A percentile compares a stretch with the other conserved stretches of the same genome.
Conservation (phyloP, 2,329 filamentous ascomycete genomes). For the Nakataea oryzae region DNA sequence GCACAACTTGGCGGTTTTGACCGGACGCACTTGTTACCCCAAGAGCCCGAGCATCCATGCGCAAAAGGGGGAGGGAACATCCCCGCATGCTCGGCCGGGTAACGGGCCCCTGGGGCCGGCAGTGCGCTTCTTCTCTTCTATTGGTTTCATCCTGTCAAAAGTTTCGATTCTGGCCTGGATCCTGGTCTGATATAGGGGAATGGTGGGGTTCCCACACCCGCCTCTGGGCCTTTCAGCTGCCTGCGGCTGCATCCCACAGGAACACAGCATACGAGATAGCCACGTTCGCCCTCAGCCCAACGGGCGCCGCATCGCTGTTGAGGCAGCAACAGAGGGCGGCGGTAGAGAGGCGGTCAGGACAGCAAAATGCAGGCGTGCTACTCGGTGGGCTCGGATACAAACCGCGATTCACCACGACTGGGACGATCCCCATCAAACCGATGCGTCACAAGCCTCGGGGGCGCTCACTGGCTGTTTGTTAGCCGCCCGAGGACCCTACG, state of each 20-base stretch:
- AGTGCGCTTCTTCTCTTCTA: background rate
- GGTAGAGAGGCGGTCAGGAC: background rate
- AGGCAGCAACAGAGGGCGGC: background rate
- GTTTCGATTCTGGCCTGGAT: background rate
- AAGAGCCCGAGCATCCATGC: background rate
- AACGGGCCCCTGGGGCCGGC: background rate
- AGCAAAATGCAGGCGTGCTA: background rate
- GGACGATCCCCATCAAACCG: background rate
- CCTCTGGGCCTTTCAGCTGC: background rate
- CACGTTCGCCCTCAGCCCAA: background rate
- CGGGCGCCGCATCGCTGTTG: background rate
- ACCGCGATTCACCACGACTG: background rate
- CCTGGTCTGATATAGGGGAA: background rate
- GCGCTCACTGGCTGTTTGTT: background rate
- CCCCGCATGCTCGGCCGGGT: background rate
- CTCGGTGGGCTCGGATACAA: too few relatives aligned
- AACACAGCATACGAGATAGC: background rate
- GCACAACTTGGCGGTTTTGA: background rate
- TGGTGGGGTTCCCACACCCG: background rate
- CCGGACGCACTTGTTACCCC: background rate
- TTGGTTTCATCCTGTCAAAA: slow-evolving; percentile 1
- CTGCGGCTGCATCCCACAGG: background rate
- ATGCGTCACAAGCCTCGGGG: background rate
- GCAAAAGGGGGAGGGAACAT: background rate
- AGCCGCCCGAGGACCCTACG: background rate